Conservation (phyloP, 2,329 filamentous ascomycete species). For the Trichoderma cornu-damae region DNA sequence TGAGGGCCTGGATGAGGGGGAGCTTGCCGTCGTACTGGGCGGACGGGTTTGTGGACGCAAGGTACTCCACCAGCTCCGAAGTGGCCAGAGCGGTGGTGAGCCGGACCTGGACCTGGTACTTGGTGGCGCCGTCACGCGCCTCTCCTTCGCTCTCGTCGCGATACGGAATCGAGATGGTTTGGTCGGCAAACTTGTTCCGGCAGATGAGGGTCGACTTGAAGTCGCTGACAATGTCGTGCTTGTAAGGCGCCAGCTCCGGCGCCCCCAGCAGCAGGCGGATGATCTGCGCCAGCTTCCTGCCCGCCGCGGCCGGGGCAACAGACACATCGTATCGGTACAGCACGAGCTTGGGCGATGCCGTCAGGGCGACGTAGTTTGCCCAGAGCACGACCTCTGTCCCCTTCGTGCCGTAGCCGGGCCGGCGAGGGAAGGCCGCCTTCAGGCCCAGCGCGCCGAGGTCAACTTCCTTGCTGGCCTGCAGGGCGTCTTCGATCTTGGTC, state of each 20-base stretch:
- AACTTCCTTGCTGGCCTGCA: neutral
- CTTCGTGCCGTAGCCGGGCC: constrained; percentile 20
- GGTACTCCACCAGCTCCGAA: constrained; percentile 25
- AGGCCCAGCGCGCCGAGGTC: constrained; percentile 11
- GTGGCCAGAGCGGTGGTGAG: constrained; percentile 26
- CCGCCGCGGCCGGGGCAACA: constrained; percentile 5
- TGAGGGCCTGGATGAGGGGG: constrained; percentile 23
- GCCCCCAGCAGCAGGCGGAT: constrained; percentile 25
- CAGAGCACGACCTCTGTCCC: constrained; percentile 17
- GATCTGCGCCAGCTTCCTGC: constrained; percentile 19
- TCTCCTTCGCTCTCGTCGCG: constrained; percentile 30
- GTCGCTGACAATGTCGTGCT: constrained; percentile 30
- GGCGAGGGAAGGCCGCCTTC: constrained; percentile 13
- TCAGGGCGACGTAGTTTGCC: constrained; percentile 21
- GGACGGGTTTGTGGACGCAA: constrained; percentile 26
- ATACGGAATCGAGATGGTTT: constrained; percentile 23
- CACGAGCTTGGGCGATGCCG: constrained; percentile 8
- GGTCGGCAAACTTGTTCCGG: constrained; percentile 22
- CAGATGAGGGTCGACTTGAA: constrained; percentile 33
- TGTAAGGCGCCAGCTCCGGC: constrained; percentile 18
- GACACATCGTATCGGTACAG: constrained; percentile 20
- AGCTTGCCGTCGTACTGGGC: constrained; percentile 25
- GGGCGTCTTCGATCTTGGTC: constrained; percentile 16
- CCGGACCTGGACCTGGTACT: constrained; percentile 24
- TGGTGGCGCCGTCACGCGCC: constrained; percentile 19